A percentile compares a stretch with the other conserved stretches of the same genome.
Conservation (phyloP, 306 rosid genomes). For the cucumber (Cucumis sativus) region Cucumber_9930_V3 NC_026659.2:2428501-2429000, state of each 20-base stretch:
- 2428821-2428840: background rate
- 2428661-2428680: background rate
- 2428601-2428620: no score
- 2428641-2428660: background rate
- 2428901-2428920: conserved; percentile 53
- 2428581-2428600: no score
- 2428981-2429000: conserved; percentile 91
- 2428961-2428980: conserved; percentile 69
- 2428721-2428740: background rate
- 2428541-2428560: background rate
- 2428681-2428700: background rate
- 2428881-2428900: conserved; percentile 76
- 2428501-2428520: background rate
- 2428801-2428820: background rate
- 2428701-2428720: background rate
- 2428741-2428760: background rate
- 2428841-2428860: conserved; percentile 3
- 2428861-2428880: conserved; percentile 60
- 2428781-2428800: background rate
- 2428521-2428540: background rate
- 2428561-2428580: background rate
- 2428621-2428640: background rate
- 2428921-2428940: conserved; percentile 16
- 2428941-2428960: conserved; percentile 37
- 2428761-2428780: background rate